Base-by-base conservation (phyloP, 306 rosid species). In the Luffa acutangula region DNA sequence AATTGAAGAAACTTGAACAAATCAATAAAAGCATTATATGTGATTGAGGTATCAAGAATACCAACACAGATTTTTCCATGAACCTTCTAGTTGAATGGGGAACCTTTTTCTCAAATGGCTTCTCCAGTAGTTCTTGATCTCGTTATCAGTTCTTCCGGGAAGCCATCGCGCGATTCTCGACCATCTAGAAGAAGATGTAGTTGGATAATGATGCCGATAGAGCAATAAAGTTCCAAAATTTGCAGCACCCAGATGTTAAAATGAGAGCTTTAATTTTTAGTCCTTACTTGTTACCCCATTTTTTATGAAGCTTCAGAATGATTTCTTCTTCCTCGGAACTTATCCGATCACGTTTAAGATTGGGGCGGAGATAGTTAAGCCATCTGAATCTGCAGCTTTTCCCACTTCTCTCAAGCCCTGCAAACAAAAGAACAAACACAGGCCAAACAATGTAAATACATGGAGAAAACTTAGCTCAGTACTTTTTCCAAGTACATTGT, bases 341-440 rank as follows among this genome's bases (percentile, higher is more conserved):
- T 7, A 86, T 81, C 42, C 83, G 80, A 7, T 90, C 93, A 49
- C 77, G 95, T 87, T 87, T 91, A 33, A 93, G 90, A 88, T 87
- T 84, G 18, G 93, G 93, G 11, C 85, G 86, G 79, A 91, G 93
- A 85, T 91, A 91, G 89, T 93, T 93, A 76, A 89, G 53, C 98
- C 95, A 91, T 84, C 97, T 80, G 77, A 91, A 81, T 82, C 98
- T 90, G 81, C 98, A 93, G 75, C 98, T 93, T 83, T 89, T 90
- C 42, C 98, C 97, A 85, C 92, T 89, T 82, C 98, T 90, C 84
- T 64, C 83, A 3, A 93, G 86, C 7, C 97, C 98, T 91, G 63
- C 33, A 25, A 15, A 66, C 13, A 66, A 66, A 39, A 39, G 6
- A 39, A 41, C 46, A 36, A 39, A 65, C 39, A 31, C 4, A 3